Base-by-base conservation (phyloP, 176 grass and related monocot genomes). In the Carex littledalei region DNA sequence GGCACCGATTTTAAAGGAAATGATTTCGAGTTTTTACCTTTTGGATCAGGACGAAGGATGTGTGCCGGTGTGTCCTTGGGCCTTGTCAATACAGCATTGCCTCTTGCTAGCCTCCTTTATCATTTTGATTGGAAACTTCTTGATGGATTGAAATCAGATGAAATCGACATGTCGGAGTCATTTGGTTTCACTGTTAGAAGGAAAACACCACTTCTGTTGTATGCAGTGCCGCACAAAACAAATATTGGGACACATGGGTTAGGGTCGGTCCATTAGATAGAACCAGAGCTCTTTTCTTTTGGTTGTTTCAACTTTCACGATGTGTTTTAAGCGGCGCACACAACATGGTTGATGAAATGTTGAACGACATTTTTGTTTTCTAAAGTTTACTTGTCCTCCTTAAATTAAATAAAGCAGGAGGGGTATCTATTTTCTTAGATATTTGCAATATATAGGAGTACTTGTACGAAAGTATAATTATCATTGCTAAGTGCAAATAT, bases 11-110 rank as follows among this genome's bases (percentile, higher is more conserved):
- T 87, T 31, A 85, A 79, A 59, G 85, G 87, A 0, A 15, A 15
- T 0, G 58, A 82, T 12, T 87, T 87, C 0, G 90, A 89, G 34
- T 82, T 85, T 18, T 0, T 89, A 3, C 85, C 85, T 0, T 92
- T 89, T 77, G 87, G 90, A 13, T 63, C 71, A 3, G 90, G 90
- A 3, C 53, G 81, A 9, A 92, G 90, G 66, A 89, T 86, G 2
- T 89, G 90, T 45, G n/a, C 74, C 1, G 87, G 79, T 5, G 20
- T 87, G 52, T 14, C 41, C 14, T 81, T 92, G 3, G 90, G n/a
- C 4, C 16, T 65, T 5, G 24, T 17, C 5, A 79, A 31, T 17
- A 16, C 86, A 12, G 87, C 83, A 57, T 35, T 92, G 13, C 29
- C 67, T 9, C 61, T 91, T 21, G 86, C 90, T 4, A 53, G 22